These are phyloP conservation scores for Aspergillus sp. DNA, from an alignment of 2,329 filamentous ascomycete species.

Conservation along the genomic window DNA sequence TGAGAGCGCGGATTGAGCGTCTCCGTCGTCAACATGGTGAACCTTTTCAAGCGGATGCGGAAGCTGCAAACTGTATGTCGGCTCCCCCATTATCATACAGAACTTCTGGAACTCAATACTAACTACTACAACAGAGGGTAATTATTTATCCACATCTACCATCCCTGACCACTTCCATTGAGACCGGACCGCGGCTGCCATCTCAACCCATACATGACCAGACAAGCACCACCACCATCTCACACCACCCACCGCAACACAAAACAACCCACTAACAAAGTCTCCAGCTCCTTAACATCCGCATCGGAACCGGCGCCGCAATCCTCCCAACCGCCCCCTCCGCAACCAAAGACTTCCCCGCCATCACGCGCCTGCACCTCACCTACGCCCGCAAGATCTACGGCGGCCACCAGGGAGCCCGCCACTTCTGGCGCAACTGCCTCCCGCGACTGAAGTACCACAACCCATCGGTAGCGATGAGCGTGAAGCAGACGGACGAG, in stretches of 20 bases:
- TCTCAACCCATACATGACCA: neutral
- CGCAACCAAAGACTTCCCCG: slow-evolving; percentile 32
- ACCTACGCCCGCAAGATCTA: slow-evolving; percentile 45
- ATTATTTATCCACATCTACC: slow-evolving; percentile 5
- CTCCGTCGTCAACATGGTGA: slow-evolving; percentile 39
- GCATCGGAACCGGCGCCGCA: slow-evolving; percentile 78
- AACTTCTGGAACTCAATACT: neutral
- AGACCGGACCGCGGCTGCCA: neutral
- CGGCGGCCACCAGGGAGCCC: slow-evolving; percentile 45
- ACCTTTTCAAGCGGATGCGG: slow-evolving; percentile 64
- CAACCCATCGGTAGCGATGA: slow-evolving; percentile 83
- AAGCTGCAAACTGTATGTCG: slow-evolving; percentile 67
- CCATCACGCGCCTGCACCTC: slow-evolving; percentile 43
- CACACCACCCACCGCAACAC: neutral
- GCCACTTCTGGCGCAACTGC: slow-evolving; percentile 83
- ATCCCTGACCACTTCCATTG: slow-evolving; percentile 2
- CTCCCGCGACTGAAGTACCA: slow-evolving; percentile 89
- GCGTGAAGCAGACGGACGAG: slow-evolving; percentile 66
- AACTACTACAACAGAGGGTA: slow-evolving; percentile 25
- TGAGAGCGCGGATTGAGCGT: neutral
- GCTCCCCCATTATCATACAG: neutral
- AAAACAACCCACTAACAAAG: neutral
- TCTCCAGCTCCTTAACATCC: slow-evolving; percentile 67
- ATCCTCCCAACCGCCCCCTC: slow-evolving; percentile 58
- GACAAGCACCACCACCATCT: no score